Conservation (phyloP, 345 rosid genomes). For the Murraya koenigii region DNA sequence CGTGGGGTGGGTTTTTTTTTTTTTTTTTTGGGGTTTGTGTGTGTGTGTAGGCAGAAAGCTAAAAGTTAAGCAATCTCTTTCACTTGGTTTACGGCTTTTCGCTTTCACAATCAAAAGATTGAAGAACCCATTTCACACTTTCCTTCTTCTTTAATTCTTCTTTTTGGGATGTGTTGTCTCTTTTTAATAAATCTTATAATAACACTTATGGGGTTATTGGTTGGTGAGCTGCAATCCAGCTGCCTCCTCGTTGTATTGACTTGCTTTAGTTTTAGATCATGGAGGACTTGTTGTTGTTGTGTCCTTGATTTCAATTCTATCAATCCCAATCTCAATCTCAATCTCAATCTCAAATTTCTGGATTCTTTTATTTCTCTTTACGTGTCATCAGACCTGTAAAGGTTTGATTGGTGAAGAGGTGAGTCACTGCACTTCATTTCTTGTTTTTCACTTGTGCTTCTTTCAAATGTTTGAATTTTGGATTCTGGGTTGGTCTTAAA, state of each 20-base stretch:
- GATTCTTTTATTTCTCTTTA: constrained; percentile 11
- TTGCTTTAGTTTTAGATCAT: constrained; percentile 36
- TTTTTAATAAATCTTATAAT: not conserved
- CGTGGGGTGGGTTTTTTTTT: too few relatives aligned
- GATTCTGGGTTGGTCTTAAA: constrained; percentile 11
- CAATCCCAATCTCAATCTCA: not conserved
- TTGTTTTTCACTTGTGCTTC: not conserved
- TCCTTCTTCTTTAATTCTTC: not conserved
- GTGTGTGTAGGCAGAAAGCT: not conserved
- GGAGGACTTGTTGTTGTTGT: constrained; percentile 40
- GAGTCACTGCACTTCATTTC: not conserved
- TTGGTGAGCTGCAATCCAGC: constrained; percentile 62
- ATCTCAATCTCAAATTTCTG: constrained; percentile 4
- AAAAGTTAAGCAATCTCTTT: not conserved
- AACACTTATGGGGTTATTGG: constrained; percentile 21
- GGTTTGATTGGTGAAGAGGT: constrained; percentile 1
- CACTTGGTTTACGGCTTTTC: not conserved
- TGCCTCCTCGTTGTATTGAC: constrained; percentile 53
- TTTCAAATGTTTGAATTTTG: not conserved
- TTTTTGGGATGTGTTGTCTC: not conserved
- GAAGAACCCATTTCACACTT: constrained; percentile 19
- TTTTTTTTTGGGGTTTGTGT: too few relatives aligned
- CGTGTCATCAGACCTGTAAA: not conserved
- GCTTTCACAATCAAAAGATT: constrained; percentile 1
- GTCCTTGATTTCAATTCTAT: constrained; percentile 5